Evolutionary conservation across 1,139 yeast genomes (phyloP).

Genomic region (Diutina siamensis): DNA sequence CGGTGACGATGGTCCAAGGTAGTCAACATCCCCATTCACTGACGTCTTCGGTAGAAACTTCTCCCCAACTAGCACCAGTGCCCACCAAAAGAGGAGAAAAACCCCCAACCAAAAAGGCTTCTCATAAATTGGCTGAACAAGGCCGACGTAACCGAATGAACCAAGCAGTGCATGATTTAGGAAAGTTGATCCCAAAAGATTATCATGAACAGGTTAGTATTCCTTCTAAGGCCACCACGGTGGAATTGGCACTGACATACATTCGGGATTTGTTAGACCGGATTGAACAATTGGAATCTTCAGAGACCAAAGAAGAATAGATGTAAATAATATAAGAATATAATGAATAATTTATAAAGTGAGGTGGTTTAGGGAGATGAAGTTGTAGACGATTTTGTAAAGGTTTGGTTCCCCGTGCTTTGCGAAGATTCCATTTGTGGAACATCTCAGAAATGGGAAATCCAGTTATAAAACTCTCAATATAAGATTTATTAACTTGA

Average conservation of each 20-base stretch:
- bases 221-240: constrained; percentile 89
- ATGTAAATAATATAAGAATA: background rate
- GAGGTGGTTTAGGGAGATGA: no score
- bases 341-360: no score
- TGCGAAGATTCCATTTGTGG: no score
- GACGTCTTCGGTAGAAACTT: background rate
- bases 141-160: constrained; percentile 92
- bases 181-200: constrained; percentile 51
- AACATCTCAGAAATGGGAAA: no score
- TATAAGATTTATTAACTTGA: no score
- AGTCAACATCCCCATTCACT: background rate
- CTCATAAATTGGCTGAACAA: constrained; percentile 92
- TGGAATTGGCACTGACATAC: constrained; percentile 72
- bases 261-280: constrained; percentile 37
- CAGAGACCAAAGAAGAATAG: background rate
- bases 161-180: constrained; percentile 67
- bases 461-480: no score
- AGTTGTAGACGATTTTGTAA: no score
- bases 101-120: constrained; percentile 48
- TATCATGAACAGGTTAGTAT: constrained; percentile 47
- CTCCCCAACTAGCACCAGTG: background rate
- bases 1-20: background rate
- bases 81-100: constrained; percentile 9
- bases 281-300: background rate
- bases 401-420: no score